These are phyloP conservation scores for Botrytis galanthina DNA, from an alignment of 2,329 filamentous ascomycete genomes.

Conservation along the genomic window DNA sequence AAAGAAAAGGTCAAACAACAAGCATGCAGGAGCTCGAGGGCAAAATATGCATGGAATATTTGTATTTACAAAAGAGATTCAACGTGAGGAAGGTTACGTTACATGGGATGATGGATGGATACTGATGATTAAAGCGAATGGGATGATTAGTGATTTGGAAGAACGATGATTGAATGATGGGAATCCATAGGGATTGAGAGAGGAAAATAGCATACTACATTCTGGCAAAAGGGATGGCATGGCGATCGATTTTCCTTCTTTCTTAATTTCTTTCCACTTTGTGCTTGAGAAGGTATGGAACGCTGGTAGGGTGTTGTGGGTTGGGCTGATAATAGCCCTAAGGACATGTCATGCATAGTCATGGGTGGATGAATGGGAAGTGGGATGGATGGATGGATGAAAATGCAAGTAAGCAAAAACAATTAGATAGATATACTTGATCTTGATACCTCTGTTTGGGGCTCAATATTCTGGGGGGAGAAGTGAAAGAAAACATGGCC, in stretches of 20 bases:
- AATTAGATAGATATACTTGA: slow-evolving; percentile 22
- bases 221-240: slow-evolving; percentile 14
- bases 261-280: slow-evolving; percentile 3
- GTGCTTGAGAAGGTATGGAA: neutral
- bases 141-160: neutral
- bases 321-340: neutral
- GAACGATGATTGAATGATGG: neutral
- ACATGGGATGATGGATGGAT: slow-evolving; percentile 6
- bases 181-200: neutral
- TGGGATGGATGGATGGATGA: neutral
- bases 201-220: slow-evolving; percentile 17
- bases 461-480: neutral
- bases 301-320: neutral
- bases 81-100: slow-evolving; percentile 4
- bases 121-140: slow-evolving; percentile 5
- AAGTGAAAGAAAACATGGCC: neutral
- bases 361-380: neutral
- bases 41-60: slow-evolving; percentile 13
- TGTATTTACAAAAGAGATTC: slow-evolving; percentile 18
- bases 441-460: slow-evolving; percentile 5
- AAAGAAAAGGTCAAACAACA: slow-evolving; percentile 3
- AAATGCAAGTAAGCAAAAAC: slow-evolving; percentile 1
- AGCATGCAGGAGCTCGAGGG: slow-evolving; percentile 9
- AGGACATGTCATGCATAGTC: neutral
- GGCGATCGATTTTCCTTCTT: slow-evolving; percentile 12